Evolutionary conservation across 177 flowering plant species (phyloP).

Genomic region (Telopea speciosissima): DNA sequence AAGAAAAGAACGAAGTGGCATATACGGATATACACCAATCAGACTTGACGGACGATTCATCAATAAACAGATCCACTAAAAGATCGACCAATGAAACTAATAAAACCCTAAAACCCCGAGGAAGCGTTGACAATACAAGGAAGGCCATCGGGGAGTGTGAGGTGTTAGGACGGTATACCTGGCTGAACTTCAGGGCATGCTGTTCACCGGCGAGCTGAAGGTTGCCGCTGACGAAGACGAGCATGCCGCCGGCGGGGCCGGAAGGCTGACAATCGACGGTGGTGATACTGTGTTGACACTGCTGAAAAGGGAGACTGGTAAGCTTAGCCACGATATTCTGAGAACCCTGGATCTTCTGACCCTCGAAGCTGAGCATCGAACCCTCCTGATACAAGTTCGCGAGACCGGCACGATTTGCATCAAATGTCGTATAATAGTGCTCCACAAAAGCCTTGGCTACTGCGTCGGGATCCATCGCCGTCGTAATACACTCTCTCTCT

Average conservation of each 20-base stretch:
- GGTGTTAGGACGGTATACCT: slow-evolving; percentile 28
- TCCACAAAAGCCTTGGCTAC: slow-evolving; percentile 74
- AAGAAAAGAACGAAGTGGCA: neutral
- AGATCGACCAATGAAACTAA: neutral
- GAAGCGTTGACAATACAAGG: neutral
- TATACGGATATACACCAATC: neutral
- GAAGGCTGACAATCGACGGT: slow-evolving; percentile 91
- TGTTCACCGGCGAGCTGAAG: slow-evolving; percentile 79
- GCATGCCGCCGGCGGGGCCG: slow-evolving; percentile 67
- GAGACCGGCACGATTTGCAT: slow-evolving; percentile 48
- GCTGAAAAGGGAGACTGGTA: slow-evolving; percentile 67
- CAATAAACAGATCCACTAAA: neutral
- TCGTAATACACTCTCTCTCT: slow-evolving; percentile 1
- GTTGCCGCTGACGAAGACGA: slow-evolving; percentile 72
- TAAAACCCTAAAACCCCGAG: slow-evolving; percentile 2
- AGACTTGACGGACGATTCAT: neutral
- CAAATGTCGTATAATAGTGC: slow-evolving; percentile 82
- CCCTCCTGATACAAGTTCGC: slow-evolving; percentile 59
- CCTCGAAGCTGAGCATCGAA: slow-evolving; percentile 80
- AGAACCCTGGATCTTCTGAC: slow-evolving; percentile 66
- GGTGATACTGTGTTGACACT: slow-evolving; percentile 67
- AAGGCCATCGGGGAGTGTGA: neutral
- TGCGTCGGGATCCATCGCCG: slow-evolving; percentile 63
- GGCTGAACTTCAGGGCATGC: slow-evolving; percentile 73
- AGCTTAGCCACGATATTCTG: slow-evolving; percentile 64